Evolutionary conservation across 768 basidiomycete genomes (phyloP), one percentile per base, ranked within the genome.

Genomic region (Russula griseocarnosa): DNA sequence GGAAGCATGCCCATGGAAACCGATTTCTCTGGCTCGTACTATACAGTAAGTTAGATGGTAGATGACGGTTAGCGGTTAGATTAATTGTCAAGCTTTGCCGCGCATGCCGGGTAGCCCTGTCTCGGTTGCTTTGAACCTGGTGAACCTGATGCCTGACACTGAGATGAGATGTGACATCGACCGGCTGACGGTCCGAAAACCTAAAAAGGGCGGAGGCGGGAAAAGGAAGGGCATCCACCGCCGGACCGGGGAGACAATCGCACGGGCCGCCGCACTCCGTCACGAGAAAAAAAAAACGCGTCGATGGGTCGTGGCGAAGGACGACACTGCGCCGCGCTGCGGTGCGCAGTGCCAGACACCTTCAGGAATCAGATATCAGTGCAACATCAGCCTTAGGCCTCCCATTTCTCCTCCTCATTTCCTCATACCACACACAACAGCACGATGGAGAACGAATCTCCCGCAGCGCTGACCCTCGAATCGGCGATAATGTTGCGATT

Each of bases 401-500:
- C 20, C 11, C 34, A 26, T 44, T 22, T 3, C 11, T 20, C 52
- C 2, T 20, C n/a, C 28, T 10, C 49, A 13, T 5, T 3, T 13
- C 7, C 51, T 36, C 36, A 36, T 20, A 34, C 53, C 38, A 38
- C 40, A 5, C 36, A 30, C 28, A 8, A 6, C 26, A 20, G 34
- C 34, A 30, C 32, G 9, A 64, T 49, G 36, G 49, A 16, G 20
- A 28, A 38, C 7, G 32, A 38, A 5, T 34, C 52, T 11, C 30
- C 36, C 0, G 26, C 49, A 5, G 44, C 20, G 20, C 36, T 61
- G 7, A 28, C 63, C n/a, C 22, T 60, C 49, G 63, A 65, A 5
- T 20, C 22, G 6, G 63, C 63, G 22, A 56, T 36, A 11, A 8
- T 3, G 5, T 66, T 75, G 66, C 77, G 66, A 46, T 82, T 79